These are phyloP conservation scores for Cenococcum geophilum DNA, from an alignment of 495 filamentous ascomycete species.

Conservation along the genomic window DNA sequence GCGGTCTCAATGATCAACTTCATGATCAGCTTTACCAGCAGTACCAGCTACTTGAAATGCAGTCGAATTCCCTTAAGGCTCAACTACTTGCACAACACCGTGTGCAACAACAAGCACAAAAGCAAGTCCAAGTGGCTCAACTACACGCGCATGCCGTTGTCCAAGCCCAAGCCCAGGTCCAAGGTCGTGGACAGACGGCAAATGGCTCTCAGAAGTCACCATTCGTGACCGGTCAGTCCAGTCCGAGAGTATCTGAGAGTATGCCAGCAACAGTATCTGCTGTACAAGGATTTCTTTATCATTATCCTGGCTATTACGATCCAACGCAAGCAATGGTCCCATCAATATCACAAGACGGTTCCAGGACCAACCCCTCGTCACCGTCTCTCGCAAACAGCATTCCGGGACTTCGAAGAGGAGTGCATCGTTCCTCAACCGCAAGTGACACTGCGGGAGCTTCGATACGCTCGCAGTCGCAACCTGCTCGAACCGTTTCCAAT, in stretches of 20 bases:
- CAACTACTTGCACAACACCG: slow-evolving; percentile 37
- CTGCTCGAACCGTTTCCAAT: slow-evolving; percentile 51
- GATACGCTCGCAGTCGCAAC: slow-evolving; percentile 60
- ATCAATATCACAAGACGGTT: slow-evolving; percentile 33
- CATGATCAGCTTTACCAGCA: slow-evolving; percentile 59
- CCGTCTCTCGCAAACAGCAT: slow-evolving; percentile 50
- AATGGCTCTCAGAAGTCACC: slow-evolving; percentile 34
- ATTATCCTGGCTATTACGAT: slow-evolving; percentile 46
- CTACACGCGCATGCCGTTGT: slow-evolving; percentile 39
- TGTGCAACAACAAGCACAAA: slow-evolving; percentile 41
- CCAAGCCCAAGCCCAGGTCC: slow-evolving; percentile 51
- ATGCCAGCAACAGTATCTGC: slow-evolving; percentile 45
- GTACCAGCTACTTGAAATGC: slow-evolving; percentile 58
- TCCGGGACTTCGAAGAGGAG: slow-evolving; percentile 52
- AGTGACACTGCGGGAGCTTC: slow-evolving; percentile 45
- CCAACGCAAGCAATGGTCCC: slow-evolving; percentile 43
- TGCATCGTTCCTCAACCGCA: slow-evolving; percentile 51
- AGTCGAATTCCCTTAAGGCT: slow-evolving; percentile 54
- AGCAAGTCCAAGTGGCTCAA: slow-evolving; percentile 45
- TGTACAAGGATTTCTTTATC: slow-evolving; percentile 47
- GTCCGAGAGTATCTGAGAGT: slow-evolving; percentile 41
- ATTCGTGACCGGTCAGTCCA: slow-evolving; percentile 34
- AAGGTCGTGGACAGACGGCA: slow-evolving; percentile 34
- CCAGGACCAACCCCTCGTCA: slow-evolving; percentile 56
- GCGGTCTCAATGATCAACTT: slow-evolving; percentile 32